Evolutionary conservation across 179 eudicot species (phyloP).

Genomic region (Gypsophila paniculata): DNA sequence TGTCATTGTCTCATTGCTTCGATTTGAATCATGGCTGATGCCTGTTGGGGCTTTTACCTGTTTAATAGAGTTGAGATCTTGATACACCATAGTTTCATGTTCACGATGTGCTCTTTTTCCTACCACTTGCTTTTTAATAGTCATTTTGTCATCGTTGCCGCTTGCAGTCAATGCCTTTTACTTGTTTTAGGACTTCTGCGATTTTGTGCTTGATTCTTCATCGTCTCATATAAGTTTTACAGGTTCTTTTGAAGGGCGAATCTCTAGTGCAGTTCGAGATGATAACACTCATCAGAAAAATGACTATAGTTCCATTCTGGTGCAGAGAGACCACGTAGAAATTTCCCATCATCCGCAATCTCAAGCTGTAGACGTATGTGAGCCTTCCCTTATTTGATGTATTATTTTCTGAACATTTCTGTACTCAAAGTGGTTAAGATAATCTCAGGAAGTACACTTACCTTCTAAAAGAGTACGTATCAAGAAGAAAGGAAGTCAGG

Average conservation of each 20-base stretch:
- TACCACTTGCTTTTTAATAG: conserved; percentile 3
- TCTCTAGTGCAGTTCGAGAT: conserved; percentile 36
- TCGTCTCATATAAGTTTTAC: conserved; percentile 61
- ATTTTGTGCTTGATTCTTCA: conserved; percentile 41
- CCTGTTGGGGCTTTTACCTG: conserved; percentile 15
- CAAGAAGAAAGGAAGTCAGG: conserved; percentile 67
- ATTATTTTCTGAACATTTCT: conserved; percentile 4
- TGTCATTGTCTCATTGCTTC: not conserved
- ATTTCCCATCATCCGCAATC: conserved; percentile 37
- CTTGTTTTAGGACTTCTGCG: conserved; percentile 8
- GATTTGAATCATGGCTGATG: not conserved
- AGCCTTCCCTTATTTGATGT: conserved; percentile 5
- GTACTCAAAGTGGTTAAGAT: conserved; percentile 13
- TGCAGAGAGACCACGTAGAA: conserved; percentile 37
- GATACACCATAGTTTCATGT: conserved; percentile 8
- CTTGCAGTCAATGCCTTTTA: conserved; percentile 9
- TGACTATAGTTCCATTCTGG: conserved; percentile 33
- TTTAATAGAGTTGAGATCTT: not conserved
- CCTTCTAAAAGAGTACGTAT: conserved; percentile 60
- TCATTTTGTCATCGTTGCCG: not conserved
- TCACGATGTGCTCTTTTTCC: conserved; percentile 2
- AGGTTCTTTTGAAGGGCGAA: conserved; percentile 64
- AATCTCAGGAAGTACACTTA: conserved; percentile 57
- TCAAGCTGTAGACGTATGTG: conserved; percentile 44
- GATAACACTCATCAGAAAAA: conserved; percentile 33